Base-by-base conservation (phyloP, 176 grass and related monocot species). In the Eragrostis nindensis region DNA sequence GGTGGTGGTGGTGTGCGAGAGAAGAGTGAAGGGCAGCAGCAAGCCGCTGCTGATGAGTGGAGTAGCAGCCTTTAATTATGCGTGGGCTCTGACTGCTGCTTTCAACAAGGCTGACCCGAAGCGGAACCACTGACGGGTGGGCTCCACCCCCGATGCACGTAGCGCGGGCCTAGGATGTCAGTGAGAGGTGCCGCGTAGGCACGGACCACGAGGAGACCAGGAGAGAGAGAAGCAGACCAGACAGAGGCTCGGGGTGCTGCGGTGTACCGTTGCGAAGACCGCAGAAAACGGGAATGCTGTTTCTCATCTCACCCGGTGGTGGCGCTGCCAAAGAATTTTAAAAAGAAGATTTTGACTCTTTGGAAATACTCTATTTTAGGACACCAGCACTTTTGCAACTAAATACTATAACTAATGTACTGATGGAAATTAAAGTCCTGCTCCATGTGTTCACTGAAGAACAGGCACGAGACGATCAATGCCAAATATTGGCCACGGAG, bases 11-110 rank as follows among this genome's bases (percentile, higher is more conserved):
- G 19, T 38, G 75, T 44, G 55, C 9, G 40, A 12, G 74, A 62
- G 74, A 63, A 64, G 46, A 21, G 27, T 26, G n/a, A 26, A 24
- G 15, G 7, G 16, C 0, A 21, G 13, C 24, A 32, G 7, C 52
- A n/a, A n/a, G n/a, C n/a, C n/a, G n/a, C n/a, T n/a, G n/a, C n/a
- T n/a, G n/a, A n/a, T n/a, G n/a, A n/a, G n/a, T n/a, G n/a, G n/a
- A 13, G 16, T 0, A 21, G 13, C 24, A 32, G 7, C 52, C 41
- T 82, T 64, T 82, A 62, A 82, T 73, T 48, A 70, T 75, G 50
- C 60, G 24, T 47, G 44, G 12, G 26, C 7, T 19, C 29, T 74
- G 72, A 59, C 32, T 4, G 32, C 48, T 16, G 36, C 3, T 18
- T 18, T 50, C 2, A 24, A 40, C 55, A 55, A 56, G 71, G 49